Evolutionary conservation across 768 basidiomycete genomes (phyloP).

Genomic region (Pulveroboletus sp.): DNA sequence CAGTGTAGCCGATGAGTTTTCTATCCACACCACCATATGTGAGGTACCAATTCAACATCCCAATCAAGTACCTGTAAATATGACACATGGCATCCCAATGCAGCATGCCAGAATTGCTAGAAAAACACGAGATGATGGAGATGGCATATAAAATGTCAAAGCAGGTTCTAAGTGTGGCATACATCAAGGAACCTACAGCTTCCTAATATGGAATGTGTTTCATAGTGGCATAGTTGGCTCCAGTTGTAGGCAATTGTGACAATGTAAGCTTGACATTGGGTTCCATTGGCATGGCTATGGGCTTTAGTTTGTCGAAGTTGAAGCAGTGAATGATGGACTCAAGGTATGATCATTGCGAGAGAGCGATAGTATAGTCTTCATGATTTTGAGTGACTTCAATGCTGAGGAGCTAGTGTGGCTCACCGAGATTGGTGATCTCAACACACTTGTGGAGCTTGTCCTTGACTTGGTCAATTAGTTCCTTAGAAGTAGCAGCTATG

Average conservation of each 20-base stretch:
- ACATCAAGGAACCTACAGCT: neutral
- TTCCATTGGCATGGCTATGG: neutral
- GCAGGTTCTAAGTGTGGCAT: neutral
- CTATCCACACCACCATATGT: neutral
- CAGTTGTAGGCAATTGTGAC: neutral
- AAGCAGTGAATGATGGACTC: neutral
- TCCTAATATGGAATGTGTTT: neutral
- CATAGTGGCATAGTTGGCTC: neutral
- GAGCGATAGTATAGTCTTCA: neutral
- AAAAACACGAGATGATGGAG: neutral
- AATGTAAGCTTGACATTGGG: neutral
- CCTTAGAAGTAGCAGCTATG: too few relatives aligned
- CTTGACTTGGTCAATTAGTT: too few relatives aligned
- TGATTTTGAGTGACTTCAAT: neutral
- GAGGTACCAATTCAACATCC: neutral
- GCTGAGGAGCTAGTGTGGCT: too few relatives aligned
- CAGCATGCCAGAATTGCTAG: neutral
- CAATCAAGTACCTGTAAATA: neutral
- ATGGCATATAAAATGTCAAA: neutral
- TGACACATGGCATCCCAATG: neutral
- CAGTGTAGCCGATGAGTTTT: neutral
- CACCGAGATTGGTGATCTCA: too few relatives aligned
- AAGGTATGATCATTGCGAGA: neutral
- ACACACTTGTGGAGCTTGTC: too few relatives aligned
- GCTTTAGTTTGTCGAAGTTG: neutral